Percentiles rank a stretch among this genome's conserved stretches.
Evolutionary conservation across 257 asterid species (phyloP).

Genomic region (Catharanthus roseus): DNA sequence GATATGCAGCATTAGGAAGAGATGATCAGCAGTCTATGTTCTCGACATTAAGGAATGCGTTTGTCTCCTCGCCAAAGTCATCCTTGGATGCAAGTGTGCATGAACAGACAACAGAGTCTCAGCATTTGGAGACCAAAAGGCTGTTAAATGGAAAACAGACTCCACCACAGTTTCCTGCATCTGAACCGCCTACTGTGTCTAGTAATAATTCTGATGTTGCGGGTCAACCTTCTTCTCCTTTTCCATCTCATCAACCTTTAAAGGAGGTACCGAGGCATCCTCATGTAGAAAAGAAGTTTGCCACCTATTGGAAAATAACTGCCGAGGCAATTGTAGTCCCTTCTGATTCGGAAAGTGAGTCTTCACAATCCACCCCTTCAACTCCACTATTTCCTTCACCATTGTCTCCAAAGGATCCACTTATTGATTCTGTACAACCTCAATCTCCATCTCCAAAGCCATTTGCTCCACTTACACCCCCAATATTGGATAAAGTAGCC

Average conservation of each 20-base stretch:
- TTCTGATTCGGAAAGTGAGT: slow-evolving; percentile 29
- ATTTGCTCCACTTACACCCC: slow-evolving; percentile 28
- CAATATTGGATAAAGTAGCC: slow-evolving; percentile 30
- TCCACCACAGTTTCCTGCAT: slow-evolving; percentile 19
- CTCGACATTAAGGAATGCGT: slow-evolving; percentile 26
- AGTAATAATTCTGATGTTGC: slow-evolving; percentile 9
- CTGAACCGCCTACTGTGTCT: slow-evolving; percentile 14
- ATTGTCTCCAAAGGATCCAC: slow-evolving; percentile 35
- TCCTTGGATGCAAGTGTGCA: slow-evolving; percentile 28
- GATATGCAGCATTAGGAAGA: slow-evolving; percentile 33
- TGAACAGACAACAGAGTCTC: slow-evolving; percentile 27
- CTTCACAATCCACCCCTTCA: slow-evolving; percentile 23
- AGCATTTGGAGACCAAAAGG: slow-evolving; percentile 23
- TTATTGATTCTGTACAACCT: slow-evolving; percentile 20
- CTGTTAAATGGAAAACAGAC: slow-evolving; percentile 17
- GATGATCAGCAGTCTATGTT: slow-evolving; percentile 25
- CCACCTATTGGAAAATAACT: slow-evolving; percentile 20
- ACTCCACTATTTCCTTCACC: slow-evolving; percentile 27
- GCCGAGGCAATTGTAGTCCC: slow-evolving; percentile 17
- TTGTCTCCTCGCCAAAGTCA: slow-evolving; percentile 25
- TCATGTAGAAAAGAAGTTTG: slow-evolving; percentile 19
- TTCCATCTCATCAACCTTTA: slow-evolving; percentile 26
- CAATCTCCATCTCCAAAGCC: slow-evolving; percentile 21
- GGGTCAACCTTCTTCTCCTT: slow-evolving; percentile 21
- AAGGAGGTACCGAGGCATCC: slow-evolving; percentile 13